Base-by-base conservation (phyloP, 768 basidiomycete species). In the Tubosaeta sp. region DNA sequence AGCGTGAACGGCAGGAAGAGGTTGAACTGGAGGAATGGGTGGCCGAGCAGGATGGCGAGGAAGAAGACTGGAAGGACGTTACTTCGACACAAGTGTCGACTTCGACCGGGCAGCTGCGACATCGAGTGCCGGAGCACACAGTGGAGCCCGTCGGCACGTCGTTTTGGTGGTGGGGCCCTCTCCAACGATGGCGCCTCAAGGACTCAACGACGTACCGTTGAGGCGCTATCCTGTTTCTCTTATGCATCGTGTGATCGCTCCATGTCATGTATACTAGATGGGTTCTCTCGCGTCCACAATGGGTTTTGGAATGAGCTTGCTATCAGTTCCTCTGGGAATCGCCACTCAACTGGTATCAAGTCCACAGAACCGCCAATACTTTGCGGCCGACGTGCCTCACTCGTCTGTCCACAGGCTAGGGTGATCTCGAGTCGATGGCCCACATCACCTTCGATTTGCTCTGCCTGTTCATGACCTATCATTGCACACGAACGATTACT, bases 111-210 rank as follows among this genome's bases (percentile, higher is more conserved):
- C 25, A 33, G 16, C 50, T 62, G 19, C 58, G 60, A n/a, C 50
- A 57, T 22, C 57, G 59, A 22, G 13, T 16, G n/a, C 44, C 11
- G 16, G 37, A 51, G 16, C 37, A 41, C 12, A 16, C 22, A 13
- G 54, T 55, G 4, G 50, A 54, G 49, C 45, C 41, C 26, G 53
- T 43, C 2, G 52, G 60, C 12, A 63, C 64, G 31, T 86, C 86
- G 6, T 55, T 87, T 54, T 89, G 83, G 83, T 88, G 87, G 84
- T 90, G 88, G 87, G 86, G 86, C 0, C 88, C 89, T 3, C 67
- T 91, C 19, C 73, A 78, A 43, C 75, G 77, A 27, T 91, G 88
- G 89, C 74, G 90, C 43, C 66, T 91, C 58, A 80, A 84, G 58
- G 90, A 92, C 61, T 80, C 86, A 55, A 91, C 89, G 9, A 74